A percentile compares a stretch with the other conserved stretches of the same genome.
Conservation (phyloP, 2,329 filamentous ascomycete genomes). For the Pseudohalonectria lignicola region DNA sequence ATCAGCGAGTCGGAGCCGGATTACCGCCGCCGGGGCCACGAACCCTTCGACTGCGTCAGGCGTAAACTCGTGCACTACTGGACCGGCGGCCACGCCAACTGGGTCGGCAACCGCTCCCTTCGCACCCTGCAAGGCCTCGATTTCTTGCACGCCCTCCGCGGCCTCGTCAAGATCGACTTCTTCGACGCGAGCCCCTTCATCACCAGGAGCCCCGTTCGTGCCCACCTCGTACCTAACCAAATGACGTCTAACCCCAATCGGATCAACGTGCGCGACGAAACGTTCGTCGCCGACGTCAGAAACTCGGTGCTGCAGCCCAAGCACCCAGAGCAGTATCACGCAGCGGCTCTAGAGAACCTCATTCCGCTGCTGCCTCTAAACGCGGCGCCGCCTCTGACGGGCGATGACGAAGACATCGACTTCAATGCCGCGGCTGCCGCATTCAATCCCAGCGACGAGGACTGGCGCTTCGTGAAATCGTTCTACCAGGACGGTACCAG, state of each 20-base stretch:
- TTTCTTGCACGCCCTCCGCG: slow-evolving; percentile 30
- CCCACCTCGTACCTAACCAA: too few species aligned
- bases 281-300: not conserved
- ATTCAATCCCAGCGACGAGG: too few species aligned
- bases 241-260: not conserved
- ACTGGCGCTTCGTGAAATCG: too few species aligned
- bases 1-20: not conserved
- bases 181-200: slow-evolving; percentile 21
- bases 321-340: slow-evolving; percentile 6
- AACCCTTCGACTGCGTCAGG: not conserved
- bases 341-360: not conserved
- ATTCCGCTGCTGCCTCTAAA: not conserved
- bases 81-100: slow-evolving; percentile 28
- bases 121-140: slow-evolving; percentile 32
- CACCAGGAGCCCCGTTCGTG: too few species aligned
- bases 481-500: too few species aligned
- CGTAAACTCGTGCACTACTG: slow-evolving; percentile 13
- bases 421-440: not conserved
- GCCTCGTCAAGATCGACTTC: slow-evolving; percentile 26
- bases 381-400: not conserved
- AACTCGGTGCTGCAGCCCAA: not conserved
- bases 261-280: not conserved
- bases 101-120: slow-evolving; percentile 21
- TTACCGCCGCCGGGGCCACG: not conserved
- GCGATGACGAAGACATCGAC: not conserved